These are phyloP conservation scores for Asclepias syriaca DNA, from an alignment of 257 asterid species.

Conservation along the genomic window DNA sequence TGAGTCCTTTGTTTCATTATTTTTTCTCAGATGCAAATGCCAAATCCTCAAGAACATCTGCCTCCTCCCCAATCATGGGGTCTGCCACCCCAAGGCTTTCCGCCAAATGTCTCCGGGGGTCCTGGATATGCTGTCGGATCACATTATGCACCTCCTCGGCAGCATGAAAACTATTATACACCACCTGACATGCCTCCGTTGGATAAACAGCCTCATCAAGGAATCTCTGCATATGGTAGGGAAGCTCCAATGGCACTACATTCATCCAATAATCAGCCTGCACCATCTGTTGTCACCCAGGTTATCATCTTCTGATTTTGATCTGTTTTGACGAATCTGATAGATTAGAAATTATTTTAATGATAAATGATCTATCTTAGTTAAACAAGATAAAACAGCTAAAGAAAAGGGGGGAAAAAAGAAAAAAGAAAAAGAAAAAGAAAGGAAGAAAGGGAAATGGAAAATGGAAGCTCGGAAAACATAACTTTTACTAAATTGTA, in stretches of 20 bases:
- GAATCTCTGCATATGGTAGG: conserved; percentile 80
- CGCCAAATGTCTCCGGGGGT: conserved; percentile 47
- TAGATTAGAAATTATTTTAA: not conserved
- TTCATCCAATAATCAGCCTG: conserved; percentile 56
- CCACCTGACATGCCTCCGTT: conserved; percentile 54
- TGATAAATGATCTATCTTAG: not conserved
- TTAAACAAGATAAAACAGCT: no score
- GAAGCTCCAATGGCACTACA: conserved; percentile 58
- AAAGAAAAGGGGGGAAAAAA: not conserved
- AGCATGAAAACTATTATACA: conserved; percentile 65
- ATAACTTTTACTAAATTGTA: not conserved
- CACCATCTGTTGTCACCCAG: conserved; percentile 77
- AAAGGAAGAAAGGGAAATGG: not conserved
- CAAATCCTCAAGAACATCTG: conserved; percentile 54
- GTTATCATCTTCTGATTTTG: conserved; percentile 26
- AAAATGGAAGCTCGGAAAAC: not conserved
- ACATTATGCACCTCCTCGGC: conserved; percentile 64
- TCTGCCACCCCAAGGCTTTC: conserved; percentile 69
- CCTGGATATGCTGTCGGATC: conserved; percentile 65
- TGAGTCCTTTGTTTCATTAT: conserved; percentile 6
- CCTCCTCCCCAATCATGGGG: conserved; percentile 84
- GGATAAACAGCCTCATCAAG: conserved; percentile 81
- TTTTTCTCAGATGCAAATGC: conserved; percentile 55
- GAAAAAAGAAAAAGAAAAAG: not conserved
- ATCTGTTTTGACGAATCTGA: conserved; percentile 7